These are phyloP conservation scores for Mortierella alpina DNA, from an alignment of 192 early-diverging fungal species.

Conservation along the genomic window DNA sequence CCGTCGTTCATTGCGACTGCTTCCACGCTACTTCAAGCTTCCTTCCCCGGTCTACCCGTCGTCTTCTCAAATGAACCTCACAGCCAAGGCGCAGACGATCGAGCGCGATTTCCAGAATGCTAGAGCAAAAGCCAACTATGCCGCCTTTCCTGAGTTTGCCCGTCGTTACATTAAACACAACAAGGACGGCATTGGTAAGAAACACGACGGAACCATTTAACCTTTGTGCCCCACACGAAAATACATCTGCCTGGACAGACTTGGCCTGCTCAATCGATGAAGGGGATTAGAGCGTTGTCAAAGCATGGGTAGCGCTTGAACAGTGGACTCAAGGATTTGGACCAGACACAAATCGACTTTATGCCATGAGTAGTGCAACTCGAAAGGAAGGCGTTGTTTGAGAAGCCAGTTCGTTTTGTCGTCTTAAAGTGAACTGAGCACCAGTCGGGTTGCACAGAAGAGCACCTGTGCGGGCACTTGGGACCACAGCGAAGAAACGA, in stretches of 20 bases:
- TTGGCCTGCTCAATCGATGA: too few species aligned
- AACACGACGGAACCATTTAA: too few species aligned
- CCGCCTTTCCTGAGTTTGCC: conserved; percentile 59
- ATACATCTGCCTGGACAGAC: too few species aligned
- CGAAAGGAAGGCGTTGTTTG: not conserved
- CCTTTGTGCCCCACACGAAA: too few species aligned
- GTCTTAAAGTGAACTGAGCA: conserved; percentile 15
- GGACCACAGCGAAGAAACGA: not conserved
- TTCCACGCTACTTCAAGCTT: not conserved
- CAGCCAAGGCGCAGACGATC: conserved; percentile 57
- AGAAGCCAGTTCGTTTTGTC: conserved; percentile 1
- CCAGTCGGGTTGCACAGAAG: not conserved
- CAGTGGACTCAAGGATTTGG: not conserved
- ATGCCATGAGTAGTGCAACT: not conserved
- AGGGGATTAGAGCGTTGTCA: too few species aligned
- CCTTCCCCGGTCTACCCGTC: conserved; percentile 23
- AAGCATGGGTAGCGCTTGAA: too few species aligned
- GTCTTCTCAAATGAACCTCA: conserved; percentile 45
- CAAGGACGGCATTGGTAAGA: conserved; percentile 63
- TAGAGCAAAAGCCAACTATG: conserved; percentile 59
- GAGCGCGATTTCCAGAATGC: conserved; percentile 59
- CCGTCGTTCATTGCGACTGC: not conserved
- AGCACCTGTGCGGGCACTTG: not conserved
- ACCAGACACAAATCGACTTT: not conserved
- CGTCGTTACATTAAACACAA: conserved; percentile 68